Base-by-base conservation (phyloP, 2,329 filamentous ascomycete genomes). In the Microdochium bolleyi region DNA sequence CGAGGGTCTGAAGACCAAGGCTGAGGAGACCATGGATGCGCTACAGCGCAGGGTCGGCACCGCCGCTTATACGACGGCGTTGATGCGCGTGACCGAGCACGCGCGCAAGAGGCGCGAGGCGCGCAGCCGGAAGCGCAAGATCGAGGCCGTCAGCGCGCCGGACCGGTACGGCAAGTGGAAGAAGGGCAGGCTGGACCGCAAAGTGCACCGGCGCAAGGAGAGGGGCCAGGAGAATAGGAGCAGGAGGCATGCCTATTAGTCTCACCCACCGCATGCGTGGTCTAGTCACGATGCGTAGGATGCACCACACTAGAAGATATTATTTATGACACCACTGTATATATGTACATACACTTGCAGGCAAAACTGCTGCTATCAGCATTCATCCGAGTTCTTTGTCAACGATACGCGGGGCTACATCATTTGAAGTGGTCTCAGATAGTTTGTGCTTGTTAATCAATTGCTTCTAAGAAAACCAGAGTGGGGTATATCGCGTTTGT, bases 31-130 rank as follows among this genome's bases (percentile, higher is more conserved):
- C 11, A 84, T 97, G 74, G 87, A 90, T 57, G 72, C 79, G n/a
- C 67, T 99, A 54, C 91, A 96, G 73, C 87, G 85, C 73, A 91
- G 88, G 64, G 76, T 96, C 51, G 94, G 92, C 41, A 89, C 87
- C 2, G 81, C 84, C 1, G 83, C 82, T 56, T 99, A 92, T 70
- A 84, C 92, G n/a, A 76, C 78, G 52, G 78, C 85, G 48, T 76
- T 97, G 63, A 70, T 88, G 38, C 79, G 79, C 41, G 89, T 95
- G 7, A 83, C 89, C 55, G 84, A 87, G 51, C 80, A 78, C 16
- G 84, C 94, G n/a, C 82, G 80, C 63, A 78, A 79, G 58, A 83
- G 86, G 62, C 78, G 94, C 59, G 83, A 89, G 65, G 82, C 84
- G 62, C 76, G 95, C 58, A 83, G 87, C 52, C 82, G 79, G 57